Evolutionary conservation across 2,329 filamentous ascomycete genomes (phyloP).

Genomic region (Bipolaris oryzae): DNA sequence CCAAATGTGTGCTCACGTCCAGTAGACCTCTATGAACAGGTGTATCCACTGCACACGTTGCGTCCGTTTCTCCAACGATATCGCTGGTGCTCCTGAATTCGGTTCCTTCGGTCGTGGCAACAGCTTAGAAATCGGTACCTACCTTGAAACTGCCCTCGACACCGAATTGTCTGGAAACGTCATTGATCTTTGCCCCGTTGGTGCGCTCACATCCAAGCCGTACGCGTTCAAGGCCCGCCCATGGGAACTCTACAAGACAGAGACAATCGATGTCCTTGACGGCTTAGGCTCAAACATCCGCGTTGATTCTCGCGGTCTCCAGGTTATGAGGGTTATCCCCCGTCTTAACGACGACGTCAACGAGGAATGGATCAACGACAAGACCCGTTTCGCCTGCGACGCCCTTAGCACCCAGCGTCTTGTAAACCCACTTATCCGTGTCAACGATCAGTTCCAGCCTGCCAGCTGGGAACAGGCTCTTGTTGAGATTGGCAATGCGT

Average conservation of each 20-base stretch:
- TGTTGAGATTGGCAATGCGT: conserved; percentile 81
- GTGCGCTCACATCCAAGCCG: conserved; percentile 94
- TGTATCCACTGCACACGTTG: conserved; percentile 99
- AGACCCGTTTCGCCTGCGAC: conserved; percentile 94
- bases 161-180: conserved; percentile 96
- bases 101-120: conserved; percentile 95
- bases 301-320: conserved; percentile 87
- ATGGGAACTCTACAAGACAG: conserved; percentile 96
- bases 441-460: conserved; percentile 88
- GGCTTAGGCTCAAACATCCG: conserved; percentile 93
- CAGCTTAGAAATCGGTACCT: conserved; percentile 96
- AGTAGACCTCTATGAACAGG: conserved; percentile 93
- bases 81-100: conserved; percentile 93
- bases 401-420: conserved; percentile 95
- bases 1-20: conserved; percentile 32
- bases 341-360: conserved; percentile 97
- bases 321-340: conserved; percentile 94
- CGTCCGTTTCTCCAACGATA: conserved; percentile 95
- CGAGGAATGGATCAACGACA: conserved; percentile 99
- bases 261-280: conserved; percentile 93
- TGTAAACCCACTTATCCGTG: conserved; percentile 87
- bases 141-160: conserved; percentile 91
- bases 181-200: conserved; percentile 97
- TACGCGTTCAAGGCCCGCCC: conserved; percentile 96
- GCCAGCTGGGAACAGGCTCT: conserved; percentile 96